Base-by-base conservation (phyloP, 139 green algal genomes). In the Chlorella sp. region DNA sequence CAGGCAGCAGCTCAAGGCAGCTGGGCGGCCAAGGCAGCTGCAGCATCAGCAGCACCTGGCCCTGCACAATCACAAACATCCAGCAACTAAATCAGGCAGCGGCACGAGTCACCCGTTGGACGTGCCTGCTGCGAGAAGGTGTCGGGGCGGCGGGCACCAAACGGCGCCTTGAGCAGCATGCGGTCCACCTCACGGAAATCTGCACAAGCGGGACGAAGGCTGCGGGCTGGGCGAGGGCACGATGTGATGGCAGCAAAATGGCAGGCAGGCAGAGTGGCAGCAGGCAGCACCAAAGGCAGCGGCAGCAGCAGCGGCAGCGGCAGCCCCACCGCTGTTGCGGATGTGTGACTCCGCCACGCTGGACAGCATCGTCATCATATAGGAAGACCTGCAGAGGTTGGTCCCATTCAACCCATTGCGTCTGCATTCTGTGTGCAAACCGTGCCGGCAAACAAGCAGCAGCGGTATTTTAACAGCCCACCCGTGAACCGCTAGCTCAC, bases 151-250 rank as follows among this genome's bases (percentile, higher is more conserved):
- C 62, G 46, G 22, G 74, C 74, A 14, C 74, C 74, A 0, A 43
- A 22, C 30, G 74, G 74, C 11, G 44, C 1, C 48, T 67, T 22
- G 11, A 54, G 36, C 48, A 80, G 36, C 74, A 54, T 64, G 13
- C 48, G 40, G n/a, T 54, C 46, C 74, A 80, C 1, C 74, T 80
- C 74, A 11, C 32, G 32, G 34, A 68, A 80, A 48, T 80, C 74
- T 80, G 48, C 46, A n/a, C n/a, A n/a, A n/a, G n/a, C n/a, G 17
- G 46, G 14, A n/a, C 0, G n/a, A 0, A 14, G n/a, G n/a, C n/a
- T n/a, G n/a, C n/a, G n/a, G n/a, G n/a, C n/a, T n/a, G n/a, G n/a
- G n/a, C n/a, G n/a, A n/a, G n/a, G n/a, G n/a, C n/a, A n/a, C n/a
- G n/a, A n/a, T n/a, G n/a, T n/a, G n/a, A n/a, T n/a, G n/a, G 60